Evolutionary conservation across 2,329 filamentous ascomycete genomes (phyloP), one percentile per base, ranked within the genome.

Genomic region (Neonectria ditissima): DNA sequence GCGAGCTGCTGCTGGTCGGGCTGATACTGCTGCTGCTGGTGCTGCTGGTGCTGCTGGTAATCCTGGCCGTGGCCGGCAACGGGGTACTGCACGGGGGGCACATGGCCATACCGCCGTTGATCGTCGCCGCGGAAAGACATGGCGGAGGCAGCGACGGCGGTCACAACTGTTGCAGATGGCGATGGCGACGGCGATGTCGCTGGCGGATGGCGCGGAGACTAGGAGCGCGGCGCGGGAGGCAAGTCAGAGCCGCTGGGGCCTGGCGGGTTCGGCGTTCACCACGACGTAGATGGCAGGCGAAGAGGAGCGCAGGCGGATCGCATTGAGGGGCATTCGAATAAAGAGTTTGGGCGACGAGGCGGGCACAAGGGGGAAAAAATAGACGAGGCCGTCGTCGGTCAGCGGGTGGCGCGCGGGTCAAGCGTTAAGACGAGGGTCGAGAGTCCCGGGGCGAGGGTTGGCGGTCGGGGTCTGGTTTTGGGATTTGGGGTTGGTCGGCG

Each of bases 81-180:
- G 16, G 86, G 84, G 71, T 91, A 91, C 74, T 89, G 88, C 30
- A 88, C 87, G 16, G 88, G 89, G 65, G 89, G 88, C 53, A 91
- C 80, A 78, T 90, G 87, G 79, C 88, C 88, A 72, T 90, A 91
- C 48, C 88, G 86, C 77, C 86, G 84, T 75, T 87, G 86, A 72
- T 86, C 83, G 71, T 89, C 86, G 73, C 86, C 85, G 74, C 85
- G 83, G 75, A 90, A 91, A 59, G 88, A 90, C 88, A 91, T 91
- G 72, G 59, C 70, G 68, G 48, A 45, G 53, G 37, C 24, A 51
- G 52, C 61, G 28, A 59, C 48, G 48, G 61, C 39, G 13, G 44
- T 37, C 14, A n/a, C 34, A 37, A 14, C 51, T 55, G 47, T 47
- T 53, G 48, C 32, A 26, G 30, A 58, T 45, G 51, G 47, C 50